phyloP scores from a whole-genome alignment of 31 red algal genomes.

The Bonnemaisonia californica region DNA sequence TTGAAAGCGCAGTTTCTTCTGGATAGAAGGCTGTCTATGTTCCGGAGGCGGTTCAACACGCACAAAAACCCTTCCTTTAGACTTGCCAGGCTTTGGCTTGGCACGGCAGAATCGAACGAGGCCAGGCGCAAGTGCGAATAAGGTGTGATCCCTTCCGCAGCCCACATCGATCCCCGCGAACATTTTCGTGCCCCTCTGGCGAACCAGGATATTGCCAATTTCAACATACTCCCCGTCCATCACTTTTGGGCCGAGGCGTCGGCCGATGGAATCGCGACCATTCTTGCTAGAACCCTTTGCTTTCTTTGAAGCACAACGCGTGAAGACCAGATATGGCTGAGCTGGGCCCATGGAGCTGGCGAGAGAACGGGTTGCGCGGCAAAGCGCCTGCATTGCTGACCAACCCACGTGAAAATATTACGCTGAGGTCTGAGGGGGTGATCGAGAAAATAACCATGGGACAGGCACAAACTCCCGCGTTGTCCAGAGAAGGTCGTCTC shows the following conservation, averaged over 20 bases:
- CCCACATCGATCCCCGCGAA: conserved; percentile 65
- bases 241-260: conserved; percentile 77
- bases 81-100: background rate
- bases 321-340: conserved; percentile 3
- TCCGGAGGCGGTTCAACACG: conserved; percentile 57
- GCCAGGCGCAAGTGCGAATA: conserved; percentile 64
- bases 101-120: conserved; percentile 58
- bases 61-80: conserved; percentile 51
- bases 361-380: conserved; percentile 6
- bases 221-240: conserved; percentile 69
- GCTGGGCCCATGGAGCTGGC: background rate
- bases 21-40: conserved; percentile 33
- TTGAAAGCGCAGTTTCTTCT: conserved; percentile 38
- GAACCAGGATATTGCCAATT: conserved; percentile 77
- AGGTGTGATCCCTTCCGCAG: conserved; percentile 77
- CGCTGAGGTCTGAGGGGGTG: too few species aligned
- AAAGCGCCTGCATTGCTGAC: background rate
- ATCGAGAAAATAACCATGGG: too few species aligned
- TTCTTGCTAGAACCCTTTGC: conserved; percentile 69
- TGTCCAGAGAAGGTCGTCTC: too few species aligned
- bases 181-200: conserved; percentile 78
- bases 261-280: conserved; percentile 65
- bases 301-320: conserved; percentile 79
- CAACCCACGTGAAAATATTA: too few species aligned
- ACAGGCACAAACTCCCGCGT: too few species aligned